Conservation (phyloP, 305 asterid species). For the Striga hermonthica region DNA sequence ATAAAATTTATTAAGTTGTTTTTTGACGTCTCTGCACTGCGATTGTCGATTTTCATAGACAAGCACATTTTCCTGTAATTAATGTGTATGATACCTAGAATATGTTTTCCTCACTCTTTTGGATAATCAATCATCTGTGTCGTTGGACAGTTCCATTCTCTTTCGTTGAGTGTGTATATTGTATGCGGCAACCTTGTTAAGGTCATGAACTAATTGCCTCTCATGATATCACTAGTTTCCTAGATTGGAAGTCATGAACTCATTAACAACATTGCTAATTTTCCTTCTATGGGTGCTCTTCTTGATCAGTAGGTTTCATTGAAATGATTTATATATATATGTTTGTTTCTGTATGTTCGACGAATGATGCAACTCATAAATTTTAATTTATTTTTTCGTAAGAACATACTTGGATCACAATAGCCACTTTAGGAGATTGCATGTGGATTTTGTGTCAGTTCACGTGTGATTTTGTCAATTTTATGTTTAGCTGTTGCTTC, state of each 20-base stretch:
- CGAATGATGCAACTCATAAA: conserved; percentile 3
- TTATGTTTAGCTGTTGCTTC: conserved; percentile 18
- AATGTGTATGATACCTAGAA: background rate
- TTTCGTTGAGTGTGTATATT: background rate
- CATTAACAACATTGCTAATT: background rate
- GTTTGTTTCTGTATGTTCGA: background rate
- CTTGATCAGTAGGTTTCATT: background rate
- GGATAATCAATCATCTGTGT: conserved; percentile 2
- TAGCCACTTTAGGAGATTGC: background rate
- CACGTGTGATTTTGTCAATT: conserved; percentile 15
- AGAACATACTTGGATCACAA: conserved; percentile 19
- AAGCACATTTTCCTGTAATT: conserved; percentile 4
- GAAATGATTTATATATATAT: background rate
- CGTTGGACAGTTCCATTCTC: conserved; percentile 17
- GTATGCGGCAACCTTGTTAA: conserved; percentile 17
- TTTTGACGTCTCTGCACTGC: background rate
- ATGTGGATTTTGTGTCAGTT: conserved; percentile 7
- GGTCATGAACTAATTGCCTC: background rate
- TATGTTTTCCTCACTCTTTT: background rate
- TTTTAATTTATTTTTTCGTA: background rate
- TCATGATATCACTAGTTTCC: conserved; percentile 8
- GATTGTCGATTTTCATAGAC: background rate
- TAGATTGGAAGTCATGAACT: background rate
- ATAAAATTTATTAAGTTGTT: background rate
- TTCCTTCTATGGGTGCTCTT: conserved; percentile 3